Percentiles rank a stretch among this genome's conserved stretches.
phyloP scores from a whole-genome alignment of 495 filamentous ascomycete genomes.

The Penicillium samsonianum region DNA sequence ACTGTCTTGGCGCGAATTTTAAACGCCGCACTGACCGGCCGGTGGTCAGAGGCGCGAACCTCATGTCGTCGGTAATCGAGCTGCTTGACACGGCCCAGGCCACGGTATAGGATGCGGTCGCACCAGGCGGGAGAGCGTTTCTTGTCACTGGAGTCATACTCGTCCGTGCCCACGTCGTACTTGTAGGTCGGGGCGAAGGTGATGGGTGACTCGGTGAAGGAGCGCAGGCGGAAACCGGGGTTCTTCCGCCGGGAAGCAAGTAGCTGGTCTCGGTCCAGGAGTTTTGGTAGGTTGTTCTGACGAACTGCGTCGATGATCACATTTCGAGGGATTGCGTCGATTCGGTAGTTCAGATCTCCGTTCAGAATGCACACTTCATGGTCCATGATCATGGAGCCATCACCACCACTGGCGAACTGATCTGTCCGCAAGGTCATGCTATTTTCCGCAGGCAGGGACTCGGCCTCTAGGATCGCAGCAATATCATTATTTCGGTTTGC shows the following conservation, averaged over 20 bases:
- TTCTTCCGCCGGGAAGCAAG: conserved; percentile 83
- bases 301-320: conserved; percentile 83
- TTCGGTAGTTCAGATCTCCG: conserved; percentile 97
- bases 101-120: conserved; percentile 86
- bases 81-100: conserved; percentile 79
- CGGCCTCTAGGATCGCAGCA: conserved; percentile 81
- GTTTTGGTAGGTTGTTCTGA: conserved; percentile 75
- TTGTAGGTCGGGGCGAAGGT: conserved; percentile 96
- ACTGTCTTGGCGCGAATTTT: conserved; percentile 80
- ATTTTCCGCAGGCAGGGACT: conserved; percentile 66
- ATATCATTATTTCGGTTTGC: conserved; percentile 91
- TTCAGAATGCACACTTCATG: conserved; percentile 96
- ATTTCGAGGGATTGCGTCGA: conserved; percentile 93
- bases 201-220: conserved; percentile 84
- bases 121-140: conserved; percentile 96
- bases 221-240: conserved; percentile 80
- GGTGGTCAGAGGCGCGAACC: conserved; percentile 85
- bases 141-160: conserved; percentile 93
- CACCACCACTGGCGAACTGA: conserved; percentile 84
- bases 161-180: conserved; percentile 93
- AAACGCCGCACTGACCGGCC: conserved; percentile 86
- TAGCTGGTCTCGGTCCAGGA: conserved; percentile 93
- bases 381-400: conserved; percentile 94
- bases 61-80: conserved; percentile 86
- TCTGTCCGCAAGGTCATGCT: conserved; percentile 62